Conservation (phyloP, 202 grass and related monocot species). For the Alloteropsis angusta region DNA sequence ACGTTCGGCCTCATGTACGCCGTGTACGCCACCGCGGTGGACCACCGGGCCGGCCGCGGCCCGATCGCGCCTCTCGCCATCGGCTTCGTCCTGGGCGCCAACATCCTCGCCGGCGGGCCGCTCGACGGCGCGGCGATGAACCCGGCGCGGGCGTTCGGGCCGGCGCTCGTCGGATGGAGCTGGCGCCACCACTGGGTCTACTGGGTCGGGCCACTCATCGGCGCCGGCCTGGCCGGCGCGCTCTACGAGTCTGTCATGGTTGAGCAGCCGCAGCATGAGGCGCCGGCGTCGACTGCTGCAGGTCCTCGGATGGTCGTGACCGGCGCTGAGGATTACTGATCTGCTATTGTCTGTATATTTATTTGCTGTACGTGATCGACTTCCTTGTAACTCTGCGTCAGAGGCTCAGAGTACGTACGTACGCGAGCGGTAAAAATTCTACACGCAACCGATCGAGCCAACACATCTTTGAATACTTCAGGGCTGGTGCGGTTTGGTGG, state of each 20-base stretch:
- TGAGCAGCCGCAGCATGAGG: slow-evolving; percentile 17
- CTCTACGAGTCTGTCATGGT: slow-evolving; percentile 58
- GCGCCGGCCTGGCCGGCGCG: slow-evolving; percentile 49
- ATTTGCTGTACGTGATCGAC: neutral
- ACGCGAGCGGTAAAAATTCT: neutral
- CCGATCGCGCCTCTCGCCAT: slow-evolving; percentile 58
- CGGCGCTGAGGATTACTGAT: slow-evolving; percentile 36
- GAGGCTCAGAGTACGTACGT: neutral
- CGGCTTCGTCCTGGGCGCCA: slow-evolving; percentile 77
- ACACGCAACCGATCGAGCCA: neutral
- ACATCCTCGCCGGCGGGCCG: slow-evolving; percentile 61
- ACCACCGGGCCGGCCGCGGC: slow-evolving; percentile 33
- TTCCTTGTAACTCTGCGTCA: neutral
- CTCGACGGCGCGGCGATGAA: slow-evolving; percentile 93
- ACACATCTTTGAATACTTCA: no score
- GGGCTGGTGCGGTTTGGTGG: no score
- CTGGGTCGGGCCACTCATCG: slow-evolving; percentile 75
- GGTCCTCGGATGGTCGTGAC: neutral
- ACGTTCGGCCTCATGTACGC: slow-evolving; percentile 79
- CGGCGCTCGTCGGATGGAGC: slow-evolving; percentile 67
- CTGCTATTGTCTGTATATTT: neutral
- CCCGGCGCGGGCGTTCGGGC: slow-evolving; percentile 67
- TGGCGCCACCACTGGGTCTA: slow-evolving; percentile 88
- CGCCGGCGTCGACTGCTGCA: neutral
- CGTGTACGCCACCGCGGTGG: slow-evolving; percentile 60